These are phyloP conservation scores for Diplogelasinospora grovesii DNA, from an alignment of 495 filamentous ascomycete genomes.

Conservation along the genomic window DNA sequence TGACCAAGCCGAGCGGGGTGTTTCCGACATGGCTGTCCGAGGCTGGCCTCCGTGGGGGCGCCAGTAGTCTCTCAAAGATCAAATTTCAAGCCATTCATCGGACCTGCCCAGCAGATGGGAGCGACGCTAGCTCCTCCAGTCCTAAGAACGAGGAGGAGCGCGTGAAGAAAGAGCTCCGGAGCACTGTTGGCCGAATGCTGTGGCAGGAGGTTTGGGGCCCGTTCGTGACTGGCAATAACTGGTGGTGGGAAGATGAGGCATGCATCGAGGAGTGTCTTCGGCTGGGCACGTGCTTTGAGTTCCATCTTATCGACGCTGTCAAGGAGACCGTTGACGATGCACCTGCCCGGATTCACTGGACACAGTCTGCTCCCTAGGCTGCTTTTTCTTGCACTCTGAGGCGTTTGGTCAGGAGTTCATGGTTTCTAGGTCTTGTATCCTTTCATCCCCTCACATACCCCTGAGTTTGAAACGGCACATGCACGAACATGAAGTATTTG, in stretches of 20 bases:
- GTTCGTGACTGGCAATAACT: slow-evolving; percentile 33
- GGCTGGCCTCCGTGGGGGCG: slow-evolving; percentile 27
- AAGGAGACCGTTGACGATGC: slow-evolving; percentile 25
- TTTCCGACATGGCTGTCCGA: slow-evolving; percentile 39
- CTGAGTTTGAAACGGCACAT: no score
- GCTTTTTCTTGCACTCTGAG: no score
- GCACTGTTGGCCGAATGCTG: slow-evolving; percentile 31
- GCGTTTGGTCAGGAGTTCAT: no score
- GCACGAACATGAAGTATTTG: no score
- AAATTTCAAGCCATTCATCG: slow-evolving; percentile 28
- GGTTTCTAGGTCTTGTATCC: no score
- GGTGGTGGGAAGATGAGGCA: slow-evolving; percentile 48
- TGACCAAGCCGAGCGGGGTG: slow-evolving; percentile 34
- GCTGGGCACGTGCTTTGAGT: slow-evolving; percentile 43
- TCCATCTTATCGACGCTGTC: slow-evolving; percentile 37
- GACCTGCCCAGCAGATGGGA: slow-evolving; percentile 8
- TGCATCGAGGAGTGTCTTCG: slow-evolving; percentile 41
- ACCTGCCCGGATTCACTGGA: no score
- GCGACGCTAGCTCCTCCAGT: slow-evolving; percentile 1
- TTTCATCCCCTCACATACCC: no score
- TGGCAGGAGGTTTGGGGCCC: slow-evolving; percentile 43
- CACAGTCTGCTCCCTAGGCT: no score
- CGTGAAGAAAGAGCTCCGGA: slow-evolving; percentile 30
- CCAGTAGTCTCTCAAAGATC: slow-evolving; percentile 27
- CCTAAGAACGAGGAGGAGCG: slow-evolving; percentile 7